phyloP scores from a whole-genome alignment of 768 basidiomycete genomes.

The Tubosaeta sp. region DNA sequence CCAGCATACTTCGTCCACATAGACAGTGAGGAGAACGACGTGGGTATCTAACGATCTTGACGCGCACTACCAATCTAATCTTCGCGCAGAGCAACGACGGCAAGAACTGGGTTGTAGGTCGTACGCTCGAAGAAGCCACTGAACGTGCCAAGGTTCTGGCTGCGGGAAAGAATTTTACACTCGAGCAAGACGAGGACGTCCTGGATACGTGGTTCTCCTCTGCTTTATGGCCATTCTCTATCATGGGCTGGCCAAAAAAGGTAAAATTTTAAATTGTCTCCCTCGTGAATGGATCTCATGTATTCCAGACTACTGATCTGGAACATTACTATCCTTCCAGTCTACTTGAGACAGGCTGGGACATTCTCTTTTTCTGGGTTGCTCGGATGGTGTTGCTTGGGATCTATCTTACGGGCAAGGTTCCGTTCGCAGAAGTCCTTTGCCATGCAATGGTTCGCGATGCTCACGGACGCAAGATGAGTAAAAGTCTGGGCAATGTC shows the following conservation, averaged over 20 bases:
- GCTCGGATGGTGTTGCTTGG: constrained; percentile 97
- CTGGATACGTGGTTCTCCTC: constrained; percentile 99
- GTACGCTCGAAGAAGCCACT: constrained; percentile 71
- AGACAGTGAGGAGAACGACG: constrained; percentile 70
- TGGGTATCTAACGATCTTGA: constrained; percentile 27
- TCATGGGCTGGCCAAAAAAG: constrained; percentile 96
- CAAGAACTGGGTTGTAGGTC: constrained; percentile 89
- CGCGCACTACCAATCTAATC: neutral
- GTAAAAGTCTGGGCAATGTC: constrained; percentile 96
- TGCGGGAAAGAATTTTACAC: constrained; percentile 57
- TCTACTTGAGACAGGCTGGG: constrained; percentile 98
- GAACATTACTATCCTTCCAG: constrained; percentile 82
- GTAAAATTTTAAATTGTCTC: constrained; percentile 35
- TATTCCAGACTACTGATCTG: constrained; percentile 67
- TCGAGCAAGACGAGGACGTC: constrained; percentile 95
- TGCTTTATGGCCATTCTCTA: constrained; percentile 95
- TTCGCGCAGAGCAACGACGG: constrained; percentile 56
- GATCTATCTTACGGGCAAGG: constrained; percentile 76
- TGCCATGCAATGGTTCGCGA: constrained; percentile 99
- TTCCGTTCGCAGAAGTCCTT: constrained; percentile 94
- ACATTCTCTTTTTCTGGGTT: constrained; percentile 99
- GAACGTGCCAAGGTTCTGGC: constrained; percentile 70
- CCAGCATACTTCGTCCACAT: constrained; percentile 92
- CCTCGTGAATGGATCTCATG: neutral
- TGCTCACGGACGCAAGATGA: constrained; percentile 98